Conservation (phyloP, 192 early-diverging fungal genomes). For the Pilobolus umbonatus region DNA sequence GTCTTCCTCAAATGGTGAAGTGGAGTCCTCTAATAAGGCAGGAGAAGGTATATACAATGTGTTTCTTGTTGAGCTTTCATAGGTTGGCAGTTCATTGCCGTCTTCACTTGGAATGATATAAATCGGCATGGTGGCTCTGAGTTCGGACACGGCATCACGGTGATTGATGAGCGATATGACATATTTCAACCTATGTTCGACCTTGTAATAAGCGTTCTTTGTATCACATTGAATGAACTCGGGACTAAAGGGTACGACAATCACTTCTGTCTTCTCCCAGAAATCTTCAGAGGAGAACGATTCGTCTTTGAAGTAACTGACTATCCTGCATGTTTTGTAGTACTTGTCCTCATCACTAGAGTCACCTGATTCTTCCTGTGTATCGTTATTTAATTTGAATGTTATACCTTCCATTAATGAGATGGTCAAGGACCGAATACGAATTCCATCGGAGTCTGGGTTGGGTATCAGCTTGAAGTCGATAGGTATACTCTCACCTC, state of each 20-base stretch:
- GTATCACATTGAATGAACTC: constrained; percentile 26
- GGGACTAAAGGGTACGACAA: constrained; percentile 20
- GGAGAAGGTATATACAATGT: constrained; percentile 17
- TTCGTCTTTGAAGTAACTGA: constrained; percentile 18
- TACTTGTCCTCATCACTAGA: too few relatives aligned
- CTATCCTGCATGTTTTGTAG: too few relatives aligned
- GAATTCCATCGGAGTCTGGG: constrained; percentile 40
- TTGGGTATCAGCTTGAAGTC: constrained; percentile 41
- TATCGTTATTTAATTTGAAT: constrained; percentile 23
- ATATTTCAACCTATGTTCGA: constrained; percentile 36
- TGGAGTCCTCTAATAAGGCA: neutral
- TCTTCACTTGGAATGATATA: constrained; percentile 23
- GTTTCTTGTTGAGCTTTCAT: constrained; percentile 31
- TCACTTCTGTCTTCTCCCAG: constrained; percentile 23
- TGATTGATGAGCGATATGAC: constrained; percentile 22
- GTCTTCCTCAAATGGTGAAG: too few relatives aligned
- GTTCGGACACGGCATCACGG: constrained; percentile 29
- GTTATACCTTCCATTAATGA: constrained; percentile 54
- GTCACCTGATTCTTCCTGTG: constrained; percentile 29
- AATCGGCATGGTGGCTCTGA: constrained; percentile 30
- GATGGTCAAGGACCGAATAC: constrained; percentile 39
- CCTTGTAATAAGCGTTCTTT: constrained; percentile 22
- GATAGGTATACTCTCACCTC: constrained; percentile 49
- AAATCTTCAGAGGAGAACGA: neutral
- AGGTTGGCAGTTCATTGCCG: constrained; percentile 27